Evolutionary conservation across 805 yeast genomes (phyloP), one percentile per base, ranked within the genome.

Genomic region (Helenozyma rhizophorensis): DNA sequence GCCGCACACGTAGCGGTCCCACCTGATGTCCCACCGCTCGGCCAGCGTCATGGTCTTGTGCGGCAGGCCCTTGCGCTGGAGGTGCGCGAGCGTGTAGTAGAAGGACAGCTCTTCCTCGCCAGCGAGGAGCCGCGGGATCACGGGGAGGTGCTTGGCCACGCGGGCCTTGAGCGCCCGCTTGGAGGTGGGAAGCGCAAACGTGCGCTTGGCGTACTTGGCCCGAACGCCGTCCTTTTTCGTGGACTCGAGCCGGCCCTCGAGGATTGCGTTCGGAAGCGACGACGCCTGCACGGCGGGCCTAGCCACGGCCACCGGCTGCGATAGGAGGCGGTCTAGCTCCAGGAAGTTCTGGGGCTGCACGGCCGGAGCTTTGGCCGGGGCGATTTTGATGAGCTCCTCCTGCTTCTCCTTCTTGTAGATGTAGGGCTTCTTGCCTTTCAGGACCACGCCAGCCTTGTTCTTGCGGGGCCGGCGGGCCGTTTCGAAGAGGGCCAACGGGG

Each of bases 1-100:
- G 0, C 90, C 89, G 17, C 76, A 77, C 3, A 60, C 48, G 46
- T 71, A 78, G 21, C 53, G 47, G 11, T 54, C 42, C 56, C 78
- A 68, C 13, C 73, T 66, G 8, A 77, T 46, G 11, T 58, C 60
- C 42, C 70, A 59, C 16, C 76, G 58, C 33, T 75, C 81, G 15
- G 56, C 50, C 17, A 56, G 60, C 0, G 81, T 65, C 41, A 81
- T 56, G 1, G 68, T 54, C 4, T 67, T 58, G 19, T 68, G 58
- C 2, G 49, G 42, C 2, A 82, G 74, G 1, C 49, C 36, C 11
- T 55, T 43, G 10, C 53, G 55, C 25, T 68, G 62, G 10, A 51
- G 43, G 14, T 65, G 62, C 0, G 88, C 87, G 17, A 65, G 40
- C 2, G 56, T 57, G 45, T 78, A 79, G 49, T 66, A 79, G 23